These are phyloP conservation scores for Mycena amicta DNA, from an alignment of 768 basidiomycete genomes.

Conservation along the genomic window DNA sequence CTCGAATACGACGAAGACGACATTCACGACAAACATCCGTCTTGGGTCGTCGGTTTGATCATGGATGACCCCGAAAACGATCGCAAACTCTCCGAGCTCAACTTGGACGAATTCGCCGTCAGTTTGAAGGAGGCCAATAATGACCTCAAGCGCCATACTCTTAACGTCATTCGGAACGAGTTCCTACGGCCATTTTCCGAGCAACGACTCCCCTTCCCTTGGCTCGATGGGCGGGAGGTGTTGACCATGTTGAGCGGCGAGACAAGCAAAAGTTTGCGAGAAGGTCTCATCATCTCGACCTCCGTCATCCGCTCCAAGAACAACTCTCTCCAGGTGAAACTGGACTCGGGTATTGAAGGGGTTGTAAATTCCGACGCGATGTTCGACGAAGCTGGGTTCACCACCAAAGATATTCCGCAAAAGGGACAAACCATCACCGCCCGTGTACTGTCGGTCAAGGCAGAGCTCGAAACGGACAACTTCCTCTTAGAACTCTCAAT, in stretches of 20 bases:
- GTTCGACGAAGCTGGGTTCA: constrained; percentile 45
- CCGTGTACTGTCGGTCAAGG: constrained; percentile 73
- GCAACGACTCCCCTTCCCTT: constrained; percentile 61
- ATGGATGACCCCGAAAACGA: constrained; percentile 82
- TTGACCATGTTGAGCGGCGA: constrained; percentile 96
- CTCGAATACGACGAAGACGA: constrained; percentile 98
- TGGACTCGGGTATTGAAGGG: constrained; percentile 95
- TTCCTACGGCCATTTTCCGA: constrained; percentile 82
- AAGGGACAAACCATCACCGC: constrained; percentile 82
- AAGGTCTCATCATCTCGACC: constrained; percentile 82
- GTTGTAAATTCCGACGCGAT: constrained; percentile 64
- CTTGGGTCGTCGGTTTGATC: constrained; percentile 82
- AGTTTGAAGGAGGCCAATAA: constrained; percentile 84
- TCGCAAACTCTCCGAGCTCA: constrained; percentile 85
- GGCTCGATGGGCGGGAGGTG: constrained; percentile 76
- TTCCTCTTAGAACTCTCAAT: constrained; percentile 79
- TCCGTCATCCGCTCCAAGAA: constrained; percentile 59
- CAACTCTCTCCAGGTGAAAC: constrained; percentile 60
- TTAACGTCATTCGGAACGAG: constrained; percentile 88
- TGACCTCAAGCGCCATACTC: constrained; percentile 85
- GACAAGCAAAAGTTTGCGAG: constrained; percentile 72
- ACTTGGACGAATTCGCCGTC: constrained; percentile 93
- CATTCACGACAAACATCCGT: constrained; percentile 88
- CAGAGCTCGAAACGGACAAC: constrained; percentile 58
- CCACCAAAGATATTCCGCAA: constrained; percentile 54